Evolutionary conservation across 805 yeast species (phyloP).

Genomic region (Candida awuae): DNA sequence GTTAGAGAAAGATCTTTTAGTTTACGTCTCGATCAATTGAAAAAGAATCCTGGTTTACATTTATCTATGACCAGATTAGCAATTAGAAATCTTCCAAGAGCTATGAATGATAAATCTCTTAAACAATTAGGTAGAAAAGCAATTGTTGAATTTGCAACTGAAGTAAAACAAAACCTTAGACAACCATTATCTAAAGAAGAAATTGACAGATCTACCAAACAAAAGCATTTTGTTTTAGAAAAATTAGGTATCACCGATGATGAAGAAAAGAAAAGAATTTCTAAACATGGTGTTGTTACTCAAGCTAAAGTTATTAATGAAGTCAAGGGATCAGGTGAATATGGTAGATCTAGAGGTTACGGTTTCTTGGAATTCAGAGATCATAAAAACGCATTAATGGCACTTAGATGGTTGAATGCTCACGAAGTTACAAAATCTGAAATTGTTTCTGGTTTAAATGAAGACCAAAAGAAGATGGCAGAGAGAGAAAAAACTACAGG

Average conservation of each 20-base stretch:
- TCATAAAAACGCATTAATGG: conserved; percentile 91
- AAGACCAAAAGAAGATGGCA: conserved; percentile 54
- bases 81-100: conserved; percentile 85
- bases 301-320: conserved; percentile 93
- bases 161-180: conserved; percentile 65
- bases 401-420: conserved; percentile 93
- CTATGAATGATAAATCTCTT: conserved; percentile 79
- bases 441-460: conserved; percentile 59
- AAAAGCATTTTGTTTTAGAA: conserved; percentile 36
- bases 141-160: conserved; percentile 87
- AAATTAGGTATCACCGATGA: conserved; percentile 30
- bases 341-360: conserved; percentile 92
- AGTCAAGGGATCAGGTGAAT: conserved; percentile 77
- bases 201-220: conserved; percentile 65
- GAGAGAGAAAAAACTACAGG: conserved; percentile 42
- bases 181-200: conserved; percentile 90
- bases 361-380: conserved; percentile 92
- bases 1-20: conserved; percentile 82
- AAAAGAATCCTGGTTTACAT: conserved; percentile 85
- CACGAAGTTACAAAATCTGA: conserved; percentile 73
- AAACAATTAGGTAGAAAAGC: conserved; percentile 93
- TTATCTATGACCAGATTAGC: conserved; percentile 93
- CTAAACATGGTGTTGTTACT: conserved; percentile 82
- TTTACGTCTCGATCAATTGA: conserved; percentile 80
- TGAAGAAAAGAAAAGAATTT: conserved; percentile 47